phyloP scores from a whole-genome alignment of 2,329 filamentous ascomycete species.

The Daldinia sp. region DNA sequence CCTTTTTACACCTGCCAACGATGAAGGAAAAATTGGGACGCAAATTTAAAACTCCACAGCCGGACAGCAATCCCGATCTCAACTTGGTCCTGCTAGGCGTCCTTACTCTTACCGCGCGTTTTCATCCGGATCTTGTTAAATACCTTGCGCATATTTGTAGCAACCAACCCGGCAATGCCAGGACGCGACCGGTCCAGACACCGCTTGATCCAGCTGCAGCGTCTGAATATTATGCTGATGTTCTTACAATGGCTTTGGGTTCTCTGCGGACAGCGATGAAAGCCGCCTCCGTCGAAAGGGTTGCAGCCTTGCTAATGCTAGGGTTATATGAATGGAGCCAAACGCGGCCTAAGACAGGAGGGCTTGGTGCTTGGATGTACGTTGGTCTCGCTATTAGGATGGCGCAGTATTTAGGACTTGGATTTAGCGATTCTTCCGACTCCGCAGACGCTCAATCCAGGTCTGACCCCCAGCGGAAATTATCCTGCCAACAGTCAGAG shows the following conservation, averaged over 20 bases:
- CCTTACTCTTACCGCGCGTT: conserved; percentile 73
- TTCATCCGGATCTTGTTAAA: conserved; percentile 68
- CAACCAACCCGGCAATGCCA: conserved; percentile 47
- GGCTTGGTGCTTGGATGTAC: conserved; percentile 70
- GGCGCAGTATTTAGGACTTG: conserved; percentile 68
- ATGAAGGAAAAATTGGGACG: conserved; percentile 63
- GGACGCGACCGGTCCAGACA: conserved; percentile 47
- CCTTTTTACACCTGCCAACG: conserved; percentile 73
- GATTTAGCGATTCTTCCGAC: conserved; percentile 58
- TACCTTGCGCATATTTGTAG: conserved; percentile 56
- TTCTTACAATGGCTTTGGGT: conserved; percentile 61
- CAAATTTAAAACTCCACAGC: conserved; percentile 50
- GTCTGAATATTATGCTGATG: conserved; percentile 71
- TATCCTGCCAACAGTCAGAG: conserved; percentile 38
- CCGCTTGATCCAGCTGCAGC: conserved; percentile 61
- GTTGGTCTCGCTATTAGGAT: conserved; percentile 70
- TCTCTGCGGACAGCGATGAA: conserved; percentile 58
- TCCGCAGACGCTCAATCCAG: conserved; percentile 42
- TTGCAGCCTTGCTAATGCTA: conserved; percentile 75
- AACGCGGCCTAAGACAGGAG: conserved; percentile 57
- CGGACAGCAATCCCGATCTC: conserved; percentile 55
- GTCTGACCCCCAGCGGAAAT: conserved; percentile 35
- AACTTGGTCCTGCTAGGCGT: conserved; percentile 71
- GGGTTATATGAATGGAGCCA: conserved; percentile 77
- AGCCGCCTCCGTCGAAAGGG: conserved; percentile 66